These are phyloP conservation scores for Paralagenidium karlingii DNA, from an alignment of 352 stramenopile genomes.

Conservation along the genomic window DNA sequence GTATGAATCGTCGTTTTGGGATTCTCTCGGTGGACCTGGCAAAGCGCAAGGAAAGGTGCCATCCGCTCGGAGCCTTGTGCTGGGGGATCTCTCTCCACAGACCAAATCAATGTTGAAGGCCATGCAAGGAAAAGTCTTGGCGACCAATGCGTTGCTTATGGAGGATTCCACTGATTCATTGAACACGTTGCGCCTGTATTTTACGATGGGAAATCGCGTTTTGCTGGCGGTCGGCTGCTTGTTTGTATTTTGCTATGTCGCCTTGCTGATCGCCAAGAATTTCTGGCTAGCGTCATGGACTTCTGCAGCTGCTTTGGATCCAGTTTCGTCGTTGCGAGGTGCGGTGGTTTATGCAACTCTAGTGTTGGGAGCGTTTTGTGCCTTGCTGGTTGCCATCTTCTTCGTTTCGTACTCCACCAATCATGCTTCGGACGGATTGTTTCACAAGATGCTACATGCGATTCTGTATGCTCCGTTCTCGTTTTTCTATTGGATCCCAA, in stretches of 20 bases:
- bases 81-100: constrained; percentile 8
- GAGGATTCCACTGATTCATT: too few relatives aligned
- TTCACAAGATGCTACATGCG: constrained; percentile 14
- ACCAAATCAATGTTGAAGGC: constrained; percentile 1
- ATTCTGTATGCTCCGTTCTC: constrained; percentile 17
- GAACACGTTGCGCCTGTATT: constrained; percentile 2
- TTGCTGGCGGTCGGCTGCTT: constrained; percentile 2
- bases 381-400: constrained; percentile 11
- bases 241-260: constrained; percentile 12
- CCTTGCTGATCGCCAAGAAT: constrained; percentile 15
- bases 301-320: constrained; percentile 7
- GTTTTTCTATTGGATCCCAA: constrained; percentile 21
- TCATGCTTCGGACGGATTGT: constrained; percentile 10
- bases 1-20: not conserved
- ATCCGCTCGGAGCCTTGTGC: constrained; percentile 6
- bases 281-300: constrained; percentile 26
- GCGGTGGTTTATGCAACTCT: constrained; percentile 16
- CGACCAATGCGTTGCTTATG: too few relatives aligned
- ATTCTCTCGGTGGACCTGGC: not conserved
- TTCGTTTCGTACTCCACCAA: constrained; percentile 18
- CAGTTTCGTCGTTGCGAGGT: constrained; percentile 15
- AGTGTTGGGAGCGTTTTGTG: constrained; percentile 11
- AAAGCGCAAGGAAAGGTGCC: too few relatives aligned
- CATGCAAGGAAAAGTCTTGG: too few relatives aligned
- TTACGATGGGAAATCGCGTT: constrained; percentile 5